A percentile compares a stretch with the other conserved stretches of the same genome.
Conservation (phyloP, 2,329 filamentous ascomycete genomes). For the Aspergillus sp. region DNA sequence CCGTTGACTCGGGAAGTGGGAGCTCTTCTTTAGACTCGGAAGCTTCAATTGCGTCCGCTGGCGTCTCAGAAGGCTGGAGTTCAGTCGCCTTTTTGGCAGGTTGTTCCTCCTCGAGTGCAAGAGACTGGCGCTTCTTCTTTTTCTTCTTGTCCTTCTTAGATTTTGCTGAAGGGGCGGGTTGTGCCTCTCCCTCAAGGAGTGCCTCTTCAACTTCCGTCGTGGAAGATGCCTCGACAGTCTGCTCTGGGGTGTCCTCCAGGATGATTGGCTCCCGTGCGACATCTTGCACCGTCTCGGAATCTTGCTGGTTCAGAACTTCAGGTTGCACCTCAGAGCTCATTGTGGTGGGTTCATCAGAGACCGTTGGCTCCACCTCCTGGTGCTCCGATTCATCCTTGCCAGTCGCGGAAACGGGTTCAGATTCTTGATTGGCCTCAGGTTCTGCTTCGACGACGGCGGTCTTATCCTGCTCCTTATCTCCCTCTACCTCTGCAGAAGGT, state of each 20-base stretch:
- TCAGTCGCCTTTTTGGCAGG: not conserved
- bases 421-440: too few relatives aligned
- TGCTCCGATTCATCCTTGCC: not conserved
- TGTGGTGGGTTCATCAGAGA: too few relatives aligned
- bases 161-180: slow-evolving; percentile 13
- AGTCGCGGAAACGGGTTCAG: not conserved
- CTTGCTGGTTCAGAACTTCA: too few relatives aligned
- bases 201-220: not conserved
- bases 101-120: not conserved
- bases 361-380: too few relatives aligned
- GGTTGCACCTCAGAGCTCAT: too few relatives aligned
- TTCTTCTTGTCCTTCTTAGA: slow-evolving; percentile 33
- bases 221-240: not conserved
- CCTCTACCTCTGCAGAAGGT: too few relatives aligned
- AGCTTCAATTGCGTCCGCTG: not conserved
- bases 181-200: slow-evolving; percentile 4
- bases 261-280: too few relatives aligned
- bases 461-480: too few relatives aligned
- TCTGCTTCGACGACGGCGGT: too few relatives aligned
- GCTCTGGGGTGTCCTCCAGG: too few relatives aligned
- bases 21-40: not conserved
- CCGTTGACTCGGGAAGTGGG: not conserved
- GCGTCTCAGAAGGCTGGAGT: not conserved
- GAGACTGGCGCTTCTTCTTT: slow-evolving; percentile 24
- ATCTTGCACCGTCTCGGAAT: too few relatives aligned